Evolutionary conservation across 1,139 yeast genomes (phyloP), one percentile per base, ranked within the genome.

Genomic region (Geotrichum australiense): DNA sequence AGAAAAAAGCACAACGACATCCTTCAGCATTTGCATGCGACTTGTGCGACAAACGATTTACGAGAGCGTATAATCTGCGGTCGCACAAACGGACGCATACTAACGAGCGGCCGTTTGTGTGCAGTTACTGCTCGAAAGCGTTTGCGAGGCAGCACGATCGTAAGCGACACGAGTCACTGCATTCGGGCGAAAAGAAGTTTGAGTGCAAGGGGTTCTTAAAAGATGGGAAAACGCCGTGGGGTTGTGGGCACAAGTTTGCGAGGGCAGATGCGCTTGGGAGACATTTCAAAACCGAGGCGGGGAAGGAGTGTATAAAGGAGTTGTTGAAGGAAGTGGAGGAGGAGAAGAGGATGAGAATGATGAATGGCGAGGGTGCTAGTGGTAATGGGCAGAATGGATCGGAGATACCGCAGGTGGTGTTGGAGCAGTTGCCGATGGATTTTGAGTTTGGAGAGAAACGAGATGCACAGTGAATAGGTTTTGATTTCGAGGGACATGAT

Each of bases 131-230:
- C 64, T 93, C 93, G 5, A 86, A 87, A 62, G 91, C 96, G 3
- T 91, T 91, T 71, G 96, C 97, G 0, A 68, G 98, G 46, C 96
- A 87, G 57, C 97, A 91, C 57, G 98, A 91, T 62, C 68, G 94
- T 30, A 87, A 86, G 58, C 72, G 98, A 35, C 98, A 91, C 58
- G 96, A 89, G 58, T 94, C 86, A 48, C 68, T 91, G 46, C 98
- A 91, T 59, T 72, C 87, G 5, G 97, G 97, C 2, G 91, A 84
- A 59, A 89, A 86, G 68, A 75, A 83, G 56, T 91, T 76, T 58
- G 86, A 81, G 51, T 91, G 98, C 62, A 72, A 73, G 48, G 97
- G 97, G 0, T 62, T 66, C 7, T 64, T 85, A 46, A 73, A 74
- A 45, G 80, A 74, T 57, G 85, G 82, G 1, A 63, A 60, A 10